Evolutionary conservation across 257 asterid genomes (phyloP), one percentile per base, ranked within the genome.

Genomic region (Ilex asprella): DNA sequence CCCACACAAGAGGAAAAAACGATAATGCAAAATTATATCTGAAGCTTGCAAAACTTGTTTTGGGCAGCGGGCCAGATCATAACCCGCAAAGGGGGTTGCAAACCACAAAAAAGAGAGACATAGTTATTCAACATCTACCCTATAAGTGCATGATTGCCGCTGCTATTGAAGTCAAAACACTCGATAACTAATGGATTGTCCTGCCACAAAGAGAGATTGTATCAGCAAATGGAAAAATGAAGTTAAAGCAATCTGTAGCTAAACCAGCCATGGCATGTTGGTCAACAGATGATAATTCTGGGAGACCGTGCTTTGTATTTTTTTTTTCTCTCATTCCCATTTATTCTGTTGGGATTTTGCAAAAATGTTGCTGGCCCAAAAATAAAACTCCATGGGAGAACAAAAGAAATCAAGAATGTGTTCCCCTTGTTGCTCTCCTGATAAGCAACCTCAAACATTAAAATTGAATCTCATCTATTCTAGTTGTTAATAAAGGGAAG

Each of bases 101-200:
- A 35, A 35, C 5, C 41, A 35, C 7, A 35, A 35, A 4, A 35
- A 35, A 35, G 8, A 35, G 57, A 21, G 31, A 57, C 31, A 44
- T 52, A 30, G 27, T 0, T 16, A 30, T 60, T 29, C 21, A 62
- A 46, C 61, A 72, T 30, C 30, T 82, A 89, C 97, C 97, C 95
- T 2, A 89, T 84, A 32, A 79, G 82, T n/a, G 55, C 76, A 67
- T 89, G 95, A 61, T 78, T 81, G 63, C 97, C 95, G 67, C 56
- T 78, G 64, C 59, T 67, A 70, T 84, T 82, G 79, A 86, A 89
- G 76, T 89, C 94, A 65, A 81, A 89, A 75, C 94, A 89, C 87
- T 87, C 95, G 13, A 89, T 79, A 69, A 84, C 50, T 80, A 89
- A 73, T 3, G 91, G 94, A 66, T 75, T 86, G 65, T 86, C 95